Evolutionary conservation across 768 basidiomycete genomes (phyloP).

Genomic region (Termitomyces titanicus): DNA sequence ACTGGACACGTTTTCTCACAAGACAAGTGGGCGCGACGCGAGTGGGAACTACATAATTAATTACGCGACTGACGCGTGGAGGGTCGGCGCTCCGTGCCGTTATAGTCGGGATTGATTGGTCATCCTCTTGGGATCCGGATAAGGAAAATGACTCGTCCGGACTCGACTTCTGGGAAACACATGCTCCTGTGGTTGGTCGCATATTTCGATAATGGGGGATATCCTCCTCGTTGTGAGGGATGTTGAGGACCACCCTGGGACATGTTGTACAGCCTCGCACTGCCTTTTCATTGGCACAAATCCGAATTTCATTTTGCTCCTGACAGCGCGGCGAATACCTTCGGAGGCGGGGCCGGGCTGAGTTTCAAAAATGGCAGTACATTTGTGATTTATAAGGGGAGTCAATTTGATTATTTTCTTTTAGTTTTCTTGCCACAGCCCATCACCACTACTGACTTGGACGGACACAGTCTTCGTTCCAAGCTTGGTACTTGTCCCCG

Average conservation of each 20-base stretch:
- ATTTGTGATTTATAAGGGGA: conserved; percentile 11
- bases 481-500: conserved; percentile 6
- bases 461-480: conserved; percentile 5
- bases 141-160: conserved; percentile 14
- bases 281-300: neutral
- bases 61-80: conserved; percentile 1
- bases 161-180: conserved; percentile 10
- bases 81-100: conserved; percentile 8
- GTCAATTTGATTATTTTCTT: conserved; percentile 10
- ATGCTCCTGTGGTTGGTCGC: neutral
- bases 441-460: conserved; percentile 11
- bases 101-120: conserved; percentile 11
- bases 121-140: conserved; percentile 1
- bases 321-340: conserved; percentile 1
- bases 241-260: neutral
- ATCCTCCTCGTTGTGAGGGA: neutral
- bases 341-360: conserved; percentile 14
- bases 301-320: conserved; percentile 2
- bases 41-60: neutral
- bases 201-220: neutral
- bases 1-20: conserved; percentile 1
- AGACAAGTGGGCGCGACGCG: neutral
- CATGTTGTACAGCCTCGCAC: conserved; percentile 10
- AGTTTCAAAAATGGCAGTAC: conserved; percentile 19
- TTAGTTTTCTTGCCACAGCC: conserved; percentile 5